These are phyloP conservation scores for Aspergillus pseudoglaucus DNA, from an alignment of 2,329 filamentous ascomycete species.

Conservation along the genomic window DNA sequence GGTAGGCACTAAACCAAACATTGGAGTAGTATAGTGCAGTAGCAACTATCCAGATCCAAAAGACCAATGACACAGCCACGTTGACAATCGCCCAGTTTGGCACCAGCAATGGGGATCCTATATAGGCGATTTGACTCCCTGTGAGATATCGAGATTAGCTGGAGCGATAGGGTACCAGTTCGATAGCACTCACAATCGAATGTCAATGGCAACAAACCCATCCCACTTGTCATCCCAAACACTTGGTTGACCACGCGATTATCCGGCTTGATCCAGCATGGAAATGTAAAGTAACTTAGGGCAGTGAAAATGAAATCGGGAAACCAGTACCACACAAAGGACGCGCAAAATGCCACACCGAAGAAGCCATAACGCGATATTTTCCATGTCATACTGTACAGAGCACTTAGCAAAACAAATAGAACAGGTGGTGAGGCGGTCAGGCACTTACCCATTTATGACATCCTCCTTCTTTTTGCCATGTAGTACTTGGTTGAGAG, in stretches of 20 bases:
- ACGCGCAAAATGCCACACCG: constrained; percentile 13
- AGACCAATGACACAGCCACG: background rate
- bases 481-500: background rate
- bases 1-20: constrained; percentile 12
- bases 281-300: constrained; percentile 41
- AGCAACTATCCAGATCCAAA: background rate
- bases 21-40: constrained; percentile 7
- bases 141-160: background rate
- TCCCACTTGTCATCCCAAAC: constrained; percentile 22
- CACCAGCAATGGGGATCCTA: background rate
- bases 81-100: background rate
- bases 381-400: constrained; percentile 13
- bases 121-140: background rate
- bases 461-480: background rate
- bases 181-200: constrained; percentile 9
- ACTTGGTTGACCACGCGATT: constrained; percentile 39
- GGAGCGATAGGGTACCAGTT: background rate
- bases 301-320: constrained; percentile 43
- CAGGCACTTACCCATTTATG: background rate
- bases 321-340: constrained; percentile 43
- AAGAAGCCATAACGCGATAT: constrained; percentile 26
- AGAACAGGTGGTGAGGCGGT: background rate
- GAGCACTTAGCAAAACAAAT: background rate
- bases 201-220: constrained; percentile 12
- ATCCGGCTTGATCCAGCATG: constrained; percentile 41